phyloP scores from a whole-genome alignment of 345 rosid genomes.

The Cardamine chenopodiifolia region DNA sequence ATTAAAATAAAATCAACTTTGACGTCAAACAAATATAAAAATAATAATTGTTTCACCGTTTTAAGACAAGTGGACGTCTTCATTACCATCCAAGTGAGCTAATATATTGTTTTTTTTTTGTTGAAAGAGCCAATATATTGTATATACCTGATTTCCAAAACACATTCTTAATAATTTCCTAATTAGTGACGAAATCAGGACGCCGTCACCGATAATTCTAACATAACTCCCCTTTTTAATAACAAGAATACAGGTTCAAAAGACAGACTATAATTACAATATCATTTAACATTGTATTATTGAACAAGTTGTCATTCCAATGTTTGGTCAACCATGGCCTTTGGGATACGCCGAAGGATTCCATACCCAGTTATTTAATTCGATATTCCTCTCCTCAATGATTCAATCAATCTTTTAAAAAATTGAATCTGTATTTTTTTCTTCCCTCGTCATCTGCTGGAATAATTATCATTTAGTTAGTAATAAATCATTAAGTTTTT shows the following conservation, averaged over 20 bases:
- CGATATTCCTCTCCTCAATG: constrained; percentile 30
- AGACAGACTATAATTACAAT: background rate
- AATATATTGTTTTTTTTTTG: background rate
- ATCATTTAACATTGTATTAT: constrained; percentile 33
- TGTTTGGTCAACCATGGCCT: constrained; percentile 47
- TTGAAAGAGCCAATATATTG: background rate
- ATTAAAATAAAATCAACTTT: background rate
- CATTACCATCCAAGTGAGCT: constrained; percentile 19
- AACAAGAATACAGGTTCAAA: constrained; percentile 11
- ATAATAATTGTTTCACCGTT: constrained; percentile 20
- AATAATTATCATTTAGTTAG: constrained; percentile 9
- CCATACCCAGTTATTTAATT: constrained; percentile 33
- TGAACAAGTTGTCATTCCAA: constrained; percentile 45
- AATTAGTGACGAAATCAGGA: constrained; percentile 32
- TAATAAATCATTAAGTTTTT: constrained; percentile 10
- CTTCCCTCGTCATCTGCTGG: constrained; percentile 28
- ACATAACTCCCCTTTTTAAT: constrained; percentile 17
- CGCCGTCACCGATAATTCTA: constrained; percentile 35
- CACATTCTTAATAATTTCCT: constrained; percentile 25
- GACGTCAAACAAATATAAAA: constrained; percentile 9
- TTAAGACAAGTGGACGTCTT: constrained; percentile 36
- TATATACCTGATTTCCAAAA: background rate
- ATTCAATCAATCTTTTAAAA: constrained; percentile 35
- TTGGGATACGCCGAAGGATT: constrained; percentile 47
- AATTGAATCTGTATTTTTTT: constrained; percentile 4